Evolutionary conservation across 2,329 filamentous ascomycete genomes (phyloP).

Genomic region (Fusarium brevicatenulatum): DNA sequence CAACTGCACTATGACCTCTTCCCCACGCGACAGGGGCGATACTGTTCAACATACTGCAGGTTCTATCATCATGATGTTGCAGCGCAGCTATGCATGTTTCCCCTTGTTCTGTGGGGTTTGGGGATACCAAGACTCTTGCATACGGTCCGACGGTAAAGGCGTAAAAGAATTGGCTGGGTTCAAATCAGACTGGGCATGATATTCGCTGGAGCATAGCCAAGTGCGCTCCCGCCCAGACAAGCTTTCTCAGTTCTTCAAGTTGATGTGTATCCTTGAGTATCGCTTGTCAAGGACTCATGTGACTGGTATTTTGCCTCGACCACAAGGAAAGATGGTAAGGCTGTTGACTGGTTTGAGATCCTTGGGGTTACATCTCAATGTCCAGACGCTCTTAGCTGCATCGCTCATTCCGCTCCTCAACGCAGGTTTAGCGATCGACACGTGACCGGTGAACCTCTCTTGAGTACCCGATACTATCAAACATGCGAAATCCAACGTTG

Average conservation of each 20-base stretch:
- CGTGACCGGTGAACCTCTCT: conserved; percentile 22
- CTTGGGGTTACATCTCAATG: neutral
- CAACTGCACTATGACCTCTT: conserved; percentile 11
- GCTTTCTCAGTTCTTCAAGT: neutral
- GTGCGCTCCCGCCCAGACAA: neutral
- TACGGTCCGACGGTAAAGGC: neutral
- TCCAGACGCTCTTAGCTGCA: conserved; percentile 15
- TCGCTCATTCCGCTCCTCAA: conserved; percentile 21
- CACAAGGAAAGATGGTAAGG: neutral
- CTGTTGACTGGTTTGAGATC: neutral
- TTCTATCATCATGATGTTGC: conserved; percentile 15
- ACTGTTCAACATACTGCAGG: neutral
- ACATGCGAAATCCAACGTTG: neutral
- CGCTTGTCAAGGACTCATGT: neutral
- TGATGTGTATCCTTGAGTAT: neutral
- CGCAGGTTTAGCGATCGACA: neutral
- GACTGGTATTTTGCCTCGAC: neutral
- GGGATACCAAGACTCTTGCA: neutral
- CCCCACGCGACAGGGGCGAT: conserved; percentile 15
- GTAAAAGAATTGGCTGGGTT: neutral
- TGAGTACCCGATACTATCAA: neutral
- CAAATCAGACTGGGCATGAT: neutral
- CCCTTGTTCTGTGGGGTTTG: neutral
- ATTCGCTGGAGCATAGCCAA: neutral
- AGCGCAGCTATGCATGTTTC: neutral